Evolutionary conservation across 2,329 filamentous ascomycete species (phyloP).

Genomic region (Pseudogymnoascus sp.): DNA sequence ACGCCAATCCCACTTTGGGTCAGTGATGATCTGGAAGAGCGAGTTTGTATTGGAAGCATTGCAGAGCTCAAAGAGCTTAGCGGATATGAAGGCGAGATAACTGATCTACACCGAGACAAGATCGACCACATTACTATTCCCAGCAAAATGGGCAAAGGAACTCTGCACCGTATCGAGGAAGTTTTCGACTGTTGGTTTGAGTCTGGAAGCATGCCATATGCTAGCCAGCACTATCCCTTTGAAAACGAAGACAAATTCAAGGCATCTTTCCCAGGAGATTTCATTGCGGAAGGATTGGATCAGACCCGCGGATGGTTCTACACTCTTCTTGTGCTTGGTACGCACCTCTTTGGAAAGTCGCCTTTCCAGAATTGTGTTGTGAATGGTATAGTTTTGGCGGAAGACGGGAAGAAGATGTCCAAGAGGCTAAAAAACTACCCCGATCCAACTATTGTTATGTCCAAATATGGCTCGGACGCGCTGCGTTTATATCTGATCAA

Average conservation of each 20-base stretch:
- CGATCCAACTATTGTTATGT: conserved; percentile 73
- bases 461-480: conserved; percentile 84
- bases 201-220: conserved; percentile 92
- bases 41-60: conserved; percentile 77
- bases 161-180: conserved; percentile 72
- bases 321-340: conserved; percentile 79
- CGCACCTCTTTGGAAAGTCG: conserved; percentile 73
- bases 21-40: conserved; percentile 79
- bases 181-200: conserved; percentile 98
- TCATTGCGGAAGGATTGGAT: conserved; percentile 87
- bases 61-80: conserved; percentile 77
- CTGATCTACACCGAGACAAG: conserved; percentile 84
- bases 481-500: conserved; percentile 94
- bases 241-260: conserved; percentile 77
- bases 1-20: conserved; percentile 89
- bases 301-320: conserved; percentile 98
- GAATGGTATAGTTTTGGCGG: conserved; percentile 86
- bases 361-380: conserved; percentile 97
- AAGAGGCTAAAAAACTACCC: conserved; percentile 96
- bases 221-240: conserved; percentile 85
- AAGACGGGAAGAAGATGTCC: conserved; percentile 98
- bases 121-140: conserved; percentile 93
- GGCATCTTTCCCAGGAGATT: conserved; percentile 79
- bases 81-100: conserved; percentile 75
- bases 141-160: conserved; percentile 76